phyloP scores from a whole-genome alignment of 306 rosid species.

The Rosa chinensis region DNA sequence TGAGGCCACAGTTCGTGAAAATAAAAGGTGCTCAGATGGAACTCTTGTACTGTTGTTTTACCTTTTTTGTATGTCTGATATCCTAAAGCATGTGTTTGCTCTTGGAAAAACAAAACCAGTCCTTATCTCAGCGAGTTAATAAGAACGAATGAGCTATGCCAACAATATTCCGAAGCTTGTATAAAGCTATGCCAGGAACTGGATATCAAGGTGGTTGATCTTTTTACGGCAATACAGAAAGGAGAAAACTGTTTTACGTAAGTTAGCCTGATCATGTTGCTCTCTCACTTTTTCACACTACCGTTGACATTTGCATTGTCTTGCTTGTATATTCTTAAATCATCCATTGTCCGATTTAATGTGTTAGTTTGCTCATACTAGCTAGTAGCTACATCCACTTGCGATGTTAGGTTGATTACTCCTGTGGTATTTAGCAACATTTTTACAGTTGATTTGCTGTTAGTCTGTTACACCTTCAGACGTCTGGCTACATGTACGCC shows the following conservation, averaged over 20 bases:
- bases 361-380: not conserved
- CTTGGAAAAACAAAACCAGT: slow-evolving; percentile 35
- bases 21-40: slow-evolving; percentile 49
- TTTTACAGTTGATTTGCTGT: not conserved
- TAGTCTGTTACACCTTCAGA: not conserved
- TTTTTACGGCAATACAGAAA: slow-evolving; percentile 67
- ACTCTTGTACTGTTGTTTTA: slow-evolving; percentile 13
- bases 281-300: slow-evolving; percentile 1
- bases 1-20: slow-evolving; percentile 57
- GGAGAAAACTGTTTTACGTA: slow-evolving; percentile 77
- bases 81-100: slow-evolving; percentile 1
- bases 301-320: not conserved
- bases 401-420: not conserved
- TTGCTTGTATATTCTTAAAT: slow-evolving; percentile 12
- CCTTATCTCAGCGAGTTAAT: slow-evolving; percentile 59
- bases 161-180: slow-evolving; percentile 80
- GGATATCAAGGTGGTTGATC: slow-evolving; percentile 71
- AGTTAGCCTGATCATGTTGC: slow-evolving; percentile 30
- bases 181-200: slow-evolving; percentile 69
- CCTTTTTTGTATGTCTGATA: slow-evolving; percentile 6
- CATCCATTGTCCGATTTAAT: not conserved
- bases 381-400: not conserved
- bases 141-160: slow-evolving; percentile 85
- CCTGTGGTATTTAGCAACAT: not conserved
- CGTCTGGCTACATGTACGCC: not conserved